These are phyloP conservation scores for Penicillium atrosanguineum DNA, from an alignment of 495 filamentous ascomycete genomes.

Conservation along the genomic window DNA sequence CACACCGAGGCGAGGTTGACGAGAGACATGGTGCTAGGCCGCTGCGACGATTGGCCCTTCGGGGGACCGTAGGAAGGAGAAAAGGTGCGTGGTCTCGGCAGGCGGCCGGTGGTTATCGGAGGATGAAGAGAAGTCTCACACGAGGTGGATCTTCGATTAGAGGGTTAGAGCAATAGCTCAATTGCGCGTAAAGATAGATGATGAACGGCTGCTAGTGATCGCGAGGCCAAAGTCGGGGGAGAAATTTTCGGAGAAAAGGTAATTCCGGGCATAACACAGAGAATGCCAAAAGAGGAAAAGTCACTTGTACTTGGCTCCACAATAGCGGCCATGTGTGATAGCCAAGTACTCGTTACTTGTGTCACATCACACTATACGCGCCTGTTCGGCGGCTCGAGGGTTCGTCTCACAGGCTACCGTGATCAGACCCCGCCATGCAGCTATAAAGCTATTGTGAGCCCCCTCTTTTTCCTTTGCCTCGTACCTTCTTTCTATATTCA, in stretches of 20 bases:
- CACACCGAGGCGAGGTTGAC: constrained; percentile 75
- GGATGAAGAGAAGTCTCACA: neutral
- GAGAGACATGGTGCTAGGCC: constrained; percentile 72
- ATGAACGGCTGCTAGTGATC: constrained; percentile 17
- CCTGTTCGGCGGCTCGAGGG: constrained; percentile 23
- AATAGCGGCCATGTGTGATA: neutral
- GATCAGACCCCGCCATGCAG: constrained; percentile 18
- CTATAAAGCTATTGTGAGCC: constrained; percentile 19
- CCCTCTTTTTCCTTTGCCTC: neutral
- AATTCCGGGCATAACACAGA: constrained; percentile 11
- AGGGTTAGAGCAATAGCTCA: neutral
- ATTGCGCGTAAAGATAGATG: neutral
- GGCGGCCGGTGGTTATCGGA: neutral
- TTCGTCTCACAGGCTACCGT: constrained; percentile 13
- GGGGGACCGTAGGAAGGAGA: constrained; percentile 12
- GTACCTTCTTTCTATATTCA: neutral
- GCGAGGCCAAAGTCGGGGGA: constrained; percentile 18
- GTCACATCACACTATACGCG: constrained; percentile 30
- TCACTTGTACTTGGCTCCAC: constrained; percentile 7
- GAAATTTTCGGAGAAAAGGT: constrained; percentile 49
- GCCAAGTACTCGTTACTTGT: constrained; percentile 19
- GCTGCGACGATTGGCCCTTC: constrained; percentile 23
- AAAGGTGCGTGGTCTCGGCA: constrained; percentile 3
- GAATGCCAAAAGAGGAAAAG: neutral
- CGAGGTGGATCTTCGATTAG: neutral